Conservation (phyloP, 1,284 basidiomycete species). For the Cutaneotrichosporon sp. region DNA sequence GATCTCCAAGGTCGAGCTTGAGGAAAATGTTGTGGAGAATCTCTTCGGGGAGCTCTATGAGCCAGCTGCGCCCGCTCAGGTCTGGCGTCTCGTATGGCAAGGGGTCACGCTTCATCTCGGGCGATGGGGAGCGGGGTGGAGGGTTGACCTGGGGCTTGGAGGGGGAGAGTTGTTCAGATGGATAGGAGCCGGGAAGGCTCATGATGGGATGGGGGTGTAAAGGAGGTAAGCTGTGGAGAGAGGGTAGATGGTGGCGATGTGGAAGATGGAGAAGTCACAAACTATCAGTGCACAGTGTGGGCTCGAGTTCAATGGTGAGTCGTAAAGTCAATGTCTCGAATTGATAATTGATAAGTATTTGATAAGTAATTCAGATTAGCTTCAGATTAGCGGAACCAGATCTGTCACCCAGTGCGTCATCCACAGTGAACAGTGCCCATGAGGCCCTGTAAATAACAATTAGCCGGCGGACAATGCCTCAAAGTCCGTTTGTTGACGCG, state of each 20-base stretch:
- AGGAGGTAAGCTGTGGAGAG: no score
- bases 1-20: slow-evolving; percentile 23
- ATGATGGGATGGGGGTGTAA: not conserved
- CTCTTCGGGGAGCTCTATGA: slow-evolving; percentile 34
- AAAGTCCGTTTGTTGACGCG: slow-evolving; percentile 9
- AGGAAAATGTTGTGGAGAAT: slow-evolving; percentile 36
- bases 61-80: slow-evolving; percentile 8
- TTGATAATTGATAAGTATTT: no score
- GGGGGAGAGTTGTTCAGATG: not conserved
- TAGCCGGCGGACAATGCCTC: no score
- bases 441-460: no score
- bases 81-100: slow-evolving; percentile 10
- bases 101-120: not conserved
- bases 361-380: no score
- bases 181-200: not conserved
- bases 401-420: no score
- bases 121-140: not conserved
- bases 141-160: not conserved
- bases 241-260: not conserved
- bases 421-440: no score
- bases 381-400: no score
- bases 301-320: no score
- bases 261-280: no score
- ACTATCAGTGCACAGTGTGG: no score
- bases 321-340: no score